Evolutionary conservation across 257 asterid species (phyloP), one percentile per base, ranked within the genome.

Genomic region (Primulina eburnea): DNA sequence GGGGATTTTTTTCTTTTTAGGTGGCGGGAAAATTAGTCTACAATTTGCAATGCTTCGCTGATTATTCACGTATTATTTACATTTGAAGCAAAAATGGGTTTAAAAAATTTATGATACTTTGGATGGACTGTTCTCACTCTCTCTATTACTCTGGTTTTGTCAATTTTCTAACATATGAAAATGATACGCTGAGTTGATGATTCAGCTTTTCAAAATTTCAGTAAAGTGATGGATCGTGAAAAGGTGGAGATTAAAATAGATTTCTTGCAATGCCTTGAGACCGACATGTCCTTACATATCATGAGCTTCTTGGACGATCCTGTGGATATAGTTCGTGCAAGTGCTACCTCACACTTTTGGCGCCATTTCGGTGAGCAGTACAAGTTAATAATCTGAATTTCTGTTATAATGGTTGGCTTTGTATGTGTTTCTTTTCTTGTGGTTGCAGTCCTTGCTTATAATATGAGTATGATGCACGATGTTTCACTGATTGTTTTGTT

Each of bases 291-390:
- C 52, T 6, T 76, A 28, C 55, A 76, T 70, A 78, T 89, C 73
- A 67, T 89, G 82, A 79, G 71, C 68, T 76, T 77, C 77, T 71
- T 91, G 77, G 83, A 76, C 73, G 97, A 91, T 73, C 93, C 92
- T 6, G 84, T 80, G 30, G 97, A 89, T 78, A 59, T 91, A 21
- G 85, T 82, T 65, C 90, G 85, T 50, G 85, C 86, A 29, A 73
- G 87, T 65, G 75, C 79, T 11, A 92, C 84, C 60, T 89, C 95
- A 2, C 86, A 73, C 47, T 33, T 70, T 62, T 91, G 96, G 97
- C 87, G 68, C 70, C 83, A 77, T 38, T 87, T 89, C 73, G 90
- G 98, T 90, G 75, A 82, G 96, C 69, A 56, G 43, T 67, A 56
- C 62, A 18, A 24, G 70, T 34, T 74, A 38, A 16, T 56, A 2